Evolutionary conservation across 805 yeast genomes (phyloP).

Genomic region (Nakazawaea ambrosiae): DNA sequence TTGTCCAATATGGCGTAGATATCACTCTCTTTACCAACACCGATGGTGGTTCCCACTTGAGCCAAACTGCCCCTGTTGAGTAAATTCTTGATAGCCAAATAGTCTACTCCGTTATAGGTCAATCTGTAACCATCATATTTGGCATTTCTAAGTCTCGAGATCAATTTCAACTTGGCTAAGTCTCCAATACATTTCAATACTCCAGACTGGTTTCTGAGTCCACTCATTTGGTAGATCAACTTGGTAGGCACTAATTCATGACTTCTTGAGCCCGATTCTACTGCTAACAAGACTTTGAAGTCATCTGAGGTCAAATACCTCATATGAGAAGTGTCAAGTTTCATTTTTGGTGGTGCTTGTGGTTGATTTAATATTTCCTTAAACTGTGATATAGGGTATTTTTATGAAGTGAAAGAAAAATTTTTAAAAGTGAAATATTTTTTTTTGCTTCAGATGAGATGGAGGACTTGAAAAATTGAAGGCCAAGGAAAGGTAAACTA

Average conservation of each 20-base stretch:
- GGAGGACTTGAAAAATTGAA: too few species aligned
- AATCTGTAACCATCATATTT: constrained; percentile 91
- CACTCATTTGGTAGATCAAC: constrained; percentile 74
- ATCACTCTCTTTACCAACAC: constrained; percentile 97
- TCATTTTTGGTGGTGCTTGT: constrained; percentile 48
- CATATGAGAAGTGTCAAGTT: constrained; percentile 89
- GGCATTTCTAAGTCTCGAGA: constrained; percentile 78
- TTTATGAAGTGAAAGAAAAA: background rate
- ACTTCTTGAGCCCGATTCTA: constrained; percentile 84
- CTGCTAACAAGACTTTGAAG: constrained; percentile 81
- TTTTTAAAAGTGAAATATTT: too few species aligned
- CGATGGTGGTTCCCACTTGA: constrained; percentile 81
- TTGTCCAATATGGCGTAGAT: constrained; percentile 75
- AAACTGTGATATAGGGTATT: too few species aligned
- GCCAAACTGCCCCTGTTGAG: constrained; percentile 64
- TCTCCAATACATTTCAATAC: constrained; percentile 77
- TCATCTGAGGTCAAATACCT: constrained; percentile 88
- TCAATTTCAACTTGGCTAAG: constrained; percentile 77
- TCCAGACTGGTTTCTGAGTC: constrained; percentile 65
- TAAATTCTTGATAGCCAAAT: constrained; percentile 82
- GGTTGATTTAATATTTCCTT: too few species aligned
- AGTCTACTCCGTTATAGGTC: constrained; percentile 88
- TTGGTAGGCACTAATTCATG: constrained; percentile 93
- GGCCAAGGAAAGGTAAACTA: too few species aligned
- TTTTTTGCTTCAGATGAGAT: too few species aligned